Conservation (phyloP, 305 asterid genomes). For the Fraxinus ornus region DNA sequence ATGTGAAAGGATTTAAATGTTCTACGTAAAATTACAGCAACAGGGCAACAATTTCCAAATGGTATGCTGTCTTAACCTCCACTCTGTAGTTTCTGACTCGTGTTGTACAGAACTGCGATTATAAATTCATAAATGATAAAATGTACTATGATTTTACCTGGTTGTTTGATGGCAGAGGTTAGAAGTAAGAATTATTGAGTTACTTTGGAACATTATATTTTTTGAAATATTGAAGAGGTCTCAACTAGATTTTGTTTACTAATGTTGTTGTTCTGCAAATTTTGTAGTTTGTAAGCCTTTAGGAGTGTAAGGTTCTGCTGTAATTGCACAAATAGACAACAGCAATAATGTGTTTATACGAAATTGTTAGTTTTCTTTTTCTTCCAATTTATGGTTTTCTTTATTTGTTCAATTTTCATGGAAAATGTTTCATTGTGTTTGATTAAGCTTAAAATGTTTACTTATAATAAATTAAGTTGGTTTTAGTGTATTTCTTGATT, state of each 20-base stretch:
- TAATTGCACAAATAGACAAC: conserved; percentile 6
- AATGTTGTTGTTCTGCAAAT: neutral
- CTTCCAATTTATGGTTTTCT: neutral
- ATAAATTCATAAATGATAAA: conserved; percentile 5
- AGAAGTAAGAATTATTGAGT: neutral
- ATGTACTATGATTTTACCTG: conserved; percentile 8
- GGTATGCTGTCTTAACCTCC: conserved; percentile 17
- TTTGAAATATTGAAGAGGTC: conserved; percentile 8
- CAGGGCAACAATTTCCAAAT: neutral
- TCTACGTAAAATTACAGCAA: neutral
- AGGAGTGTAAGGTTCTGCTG: conserved; percentile 15
- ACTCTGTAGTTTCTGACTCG: neutral
- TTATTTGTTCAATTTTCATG: neutral
- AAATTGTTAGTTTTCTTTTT: neutral
- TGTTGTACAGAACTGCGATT: conserved; percentile 4
- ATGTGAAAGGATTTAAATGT: neutral
- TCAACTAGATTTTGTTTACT: neutral
- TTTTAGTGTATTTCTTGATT: neutral
- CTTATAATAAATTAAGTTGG: neutral
- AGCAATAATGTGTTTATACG: neutral
- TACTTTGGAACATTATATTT: conserved; percentile 1
- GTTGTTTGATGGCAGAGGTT: conserved; percentile 16
- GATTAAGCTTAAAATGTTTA: neutral
- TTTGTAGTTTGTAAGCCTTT: conserved; percentile 16
- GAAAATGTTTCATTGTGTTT: neutral